A percentile compares a stretch with the other conserved stretches of the same genome.
These are phyloP conservation scores for Bacidia gigantensis DNA, from an alignment of 495 filamentous ascomycete species.

Conservation along the genomic window DNA sequence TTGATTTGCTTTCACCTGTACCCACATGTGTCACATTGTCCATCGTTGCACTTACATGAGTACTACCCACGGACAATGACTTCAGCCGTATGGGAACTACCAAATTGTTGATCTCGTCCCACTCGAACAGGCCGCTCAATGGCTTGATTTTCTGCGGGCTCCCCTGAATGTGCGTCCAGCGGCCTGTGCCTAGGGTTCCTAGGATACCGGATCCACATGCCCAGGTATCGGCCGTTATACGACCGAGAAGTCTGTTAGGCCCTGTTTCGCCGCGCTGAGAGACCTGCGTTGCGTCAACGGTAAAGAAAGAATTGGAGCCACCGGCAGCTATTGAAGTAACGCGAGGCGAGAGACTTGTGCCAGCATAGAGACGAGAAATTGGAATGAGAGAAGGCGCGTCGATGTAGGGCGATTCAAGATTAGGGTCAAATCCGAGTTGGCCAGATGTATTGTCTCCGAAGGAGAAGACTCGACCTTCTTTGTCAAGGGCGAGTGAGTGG, in stretches of 20 bases:
- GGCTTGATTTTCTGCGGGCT: constrained; percentile 69
- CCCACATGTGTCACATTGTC: constrained; percentile 55
- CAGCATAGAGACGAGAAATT: constrained; percentile 54
- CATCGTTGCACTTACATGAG: constrained; percentile 69
- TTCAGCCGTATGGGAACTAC: constrained; percentile 65
- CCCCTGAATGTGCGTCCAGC: constrained; percentile 79
- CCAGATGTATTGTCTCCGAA: constrained; percentile 87
- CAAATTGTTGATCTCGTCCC: constrained; percentile 53
- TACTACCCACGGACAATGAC: constrained; percentile 57
- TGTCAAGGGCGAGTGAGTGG: constrained; percentile 68
- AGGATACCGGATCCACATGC: constrained; percentile 73
- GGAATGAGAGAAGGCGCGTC: constrained; percentile 58
- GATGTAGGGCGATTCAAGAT: constrained; percentile 41
- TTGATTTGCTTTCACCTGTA: constrained; percentile 30
- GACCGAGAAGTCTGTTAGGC: constrained; percentile 30
- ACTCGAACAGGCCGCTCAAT: constrained; percentile 72
- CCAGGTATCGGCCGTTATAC: constrained; percentile 62
- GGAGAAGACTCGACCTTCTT: constrained; percentile 60
- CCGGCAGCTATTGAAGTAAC: constrained; percentile 71
- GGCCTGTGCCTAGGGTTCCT: constrained; percentile 71
- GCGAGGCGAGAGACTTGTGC: constrained; percentile 39
- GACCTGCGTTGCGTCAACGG: constrained; percentile 56
- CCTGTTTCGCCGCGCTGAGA: constrained; percentile 31
- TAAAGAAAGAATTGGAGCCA: constrained; percentile 74
- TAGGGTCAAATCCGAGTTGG: constrained; percentile 66